Evolutionary conservation across 331 rosid genomes (phyloP), one percentile per base, ranked within the genome.

Genomic region (Arachis monticola): DNA sequence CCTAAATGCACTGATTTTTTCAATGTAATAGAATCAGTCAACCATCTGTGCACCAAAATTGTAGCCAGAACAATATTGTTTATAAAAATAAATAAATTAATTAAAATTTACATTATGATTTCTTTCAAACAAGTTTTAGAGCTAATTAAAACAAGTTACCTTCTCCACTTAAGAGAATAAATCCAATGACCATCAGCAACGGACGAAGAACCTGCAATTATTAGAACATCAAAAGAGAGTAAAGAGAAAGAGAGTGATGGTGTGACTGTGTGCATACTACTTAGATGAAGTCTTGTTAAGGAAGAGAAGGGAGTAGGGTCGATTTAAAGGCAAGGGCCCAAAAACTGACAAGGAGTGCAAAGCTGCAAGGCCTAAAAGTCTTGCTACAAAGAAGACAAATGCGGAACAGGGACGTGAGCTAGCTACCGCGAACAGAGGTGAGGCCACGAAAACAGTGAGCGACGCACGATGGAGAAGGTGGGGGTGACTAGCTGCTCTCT

Each of bases 171-270:
- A 92, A 56, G 56, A 92, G 89, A 65, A 91, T 82, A 72, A 94
- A 89, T n/a, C 99, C 99, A 78, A 94, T 87, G 64, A 94, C 96
- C 99, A 92, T 94, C 2, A 90, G 67, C 47, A 94, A 59, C 66
- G 99, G 99, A 81, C 92, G 99, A 59, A 94, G 92, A 83, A 77
- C 92, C 99, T 91, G 52, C 32, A 80, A 87, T 40, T n/a, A n/a
- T n/a, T 27, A 61, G 59, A 51, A 12, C 8, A 2, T 0, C n/a
- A n/a, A n/a, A n/a, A n/a, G n/a, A n/a, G n/a, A n/a, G n/a, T n/a
- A 68, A 45, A 44, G 63, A 45, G 2, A 45, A 45, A 45, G 8
- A 55, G 52, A 56, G 13, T n/a, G 46, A n/a, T 42, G 62, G 2
- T 42, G 8, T 3, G 64, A 8, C n/a, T 5, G 6, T 4, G 9